Percentiles rank a stretch among this genome's conserved stretches.
Evolutionary conservation across 2,329 filamentous ascomycete genomes (phyloP).

Genomic region (Trichoderma semiorbis): DNA sequence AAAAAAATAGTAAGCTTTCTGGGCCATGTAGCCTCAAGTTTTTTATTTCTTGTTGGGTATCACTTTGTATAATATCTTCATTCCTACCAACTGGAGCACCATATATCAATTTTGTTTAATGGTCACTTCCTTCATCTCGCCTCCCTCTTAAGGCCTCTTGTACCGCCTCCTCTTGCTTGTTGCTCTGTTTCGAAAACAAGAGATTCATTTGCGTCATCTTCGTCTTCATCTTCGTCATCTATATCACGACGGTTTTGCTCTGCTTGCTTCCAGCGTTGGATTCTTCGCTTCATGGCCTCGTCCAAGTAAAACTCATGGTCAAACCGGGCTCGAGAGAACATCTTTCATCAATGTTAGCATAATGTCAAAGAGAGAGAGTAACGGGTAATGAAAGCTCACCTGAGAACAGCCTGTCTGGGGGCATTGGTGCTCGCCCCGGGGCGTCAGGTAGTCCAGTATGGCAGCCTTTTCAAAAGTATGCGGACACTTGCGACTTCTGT

Average conservation of each 20-base stretch:
- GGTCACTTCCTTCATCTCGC: background rate
- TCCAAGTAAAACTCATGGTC: conserved; percentile 54
- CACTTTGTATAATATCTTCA: background rate
- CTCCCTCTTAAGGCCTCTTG: conserved; percentile 25
- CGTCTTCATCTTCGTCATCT: conserved; percentile 40
- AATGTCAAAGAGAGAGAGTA: too few relatives aligned
- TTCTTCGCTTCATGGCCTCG: conserved; percentile 53
- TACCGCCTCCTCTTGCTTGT: conserved; percentile 19
- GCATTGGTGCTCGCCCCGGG: conserved; percentile 48
- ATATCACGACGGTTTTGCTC: conserved; percentile 40
- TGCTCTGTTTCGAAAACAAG: conserved; percentile 27
- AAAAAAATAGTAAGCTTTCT: background rate
- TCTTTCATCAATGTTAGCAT: conserved; percentile 33
- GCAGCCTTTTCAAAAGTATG: conserved; percentile 68
- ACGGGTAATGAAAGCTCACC: conserved; percentile 35
- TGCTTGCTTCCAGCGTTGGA: conserved; percentile 51
- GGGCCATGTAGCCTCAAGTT: too few relatives aligned
- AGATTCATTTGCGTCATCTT: conserved; percentile 24
- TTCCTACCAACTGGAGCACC: background rate
- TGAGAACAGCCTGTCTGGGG: conserved; percentile 62
- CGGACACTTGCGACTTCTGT: conserved; percentile 63
- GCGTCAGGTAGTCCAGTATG: conserved; percentile 55
- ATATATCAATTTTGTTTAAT: background rate
- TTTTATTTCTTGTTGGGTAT: conserved; percentile 17
- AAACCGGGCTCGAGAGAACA: conserved; percentile 39